phyloP scores from a whole-genome alignment of 345 rosid species.

The Dipteronia sinensis region DNA sequence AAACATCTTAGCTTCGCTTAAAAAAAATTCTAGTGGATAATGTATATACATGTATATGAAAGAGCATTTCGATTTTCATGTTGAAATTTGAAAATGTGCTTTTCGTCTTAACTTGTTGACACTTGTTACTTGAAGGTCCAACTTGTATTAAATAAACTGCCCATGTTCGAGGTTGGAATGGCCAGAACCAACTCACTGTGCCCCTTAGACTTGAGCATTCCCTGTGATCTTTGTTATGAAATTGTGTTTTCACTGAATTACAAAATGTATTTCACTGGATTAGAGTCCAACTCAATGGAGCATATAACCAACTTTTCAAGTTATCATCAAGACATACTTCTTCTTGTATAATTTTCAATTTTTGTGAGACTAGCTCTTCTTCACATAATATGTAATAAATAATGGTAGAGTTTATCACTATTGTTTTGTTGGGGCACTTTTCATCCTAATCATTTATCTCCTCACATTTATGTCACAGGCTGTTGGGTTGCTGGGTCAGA shows the following conservation, averaged over 20 bases:
- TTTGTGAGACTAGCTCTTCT: not conserved
- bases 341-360: not conserved
- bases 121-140: not conserved
- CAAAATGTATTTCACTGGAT: not conserved
- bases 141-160: not conserved
- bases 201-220: not conserved
- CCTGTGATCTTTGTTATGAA: not conserved
- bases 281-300: not conserved
- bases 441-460: conserved; percentile 13
- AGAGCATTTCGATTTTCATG: not conserved
- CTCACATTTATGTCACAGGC: conserved; percentile 50
- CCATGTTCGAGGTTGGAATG: not conserved
- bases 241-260: not conserved
- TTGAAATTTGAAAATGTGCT: not conserved
- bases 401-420: not conserved
- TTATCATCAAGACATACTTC: not conserved
- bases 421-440: not conserved
- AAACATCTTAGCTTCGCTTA: not conserved
- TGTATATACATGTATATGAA: not conserved
- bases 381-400: not conserved
- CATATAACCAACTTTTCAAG: not conserved
- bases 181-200: not conserved
- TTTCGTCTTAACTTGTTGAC: not conserved
- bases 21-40: not conserved
- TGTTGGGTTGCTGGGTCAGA: conserved; percentile 51